Evolutionary conservation across 2,329 filamentous ascomycete species (phyloP).

Genomic region (Cladosporium sp.): DNA sequence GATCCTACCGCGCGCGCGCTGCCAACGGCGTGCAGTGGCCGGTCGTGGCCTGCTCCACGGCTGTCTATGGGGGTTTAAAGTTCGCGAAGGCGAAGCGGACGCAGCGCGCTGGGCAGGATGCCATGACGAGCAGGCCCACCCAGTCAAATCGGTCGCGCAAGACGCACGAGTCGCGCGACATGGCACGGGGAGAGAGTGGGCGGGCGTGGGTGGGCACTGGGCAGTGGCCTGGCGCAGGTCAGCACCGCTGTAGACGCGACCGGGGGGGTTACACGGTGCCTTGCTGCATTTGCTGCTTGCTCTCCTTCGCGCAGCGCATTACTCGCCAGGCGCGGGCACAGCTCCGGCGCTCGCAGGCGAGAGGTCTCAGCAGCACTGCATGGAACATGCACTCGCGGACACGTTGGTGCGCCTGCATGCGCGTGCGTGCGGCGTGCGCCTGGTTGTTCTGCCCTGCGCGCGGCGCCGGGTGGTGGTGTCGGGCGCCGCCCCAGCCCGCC

Average conservation of each 20-base stretch:
- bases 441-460: too few species aligned
- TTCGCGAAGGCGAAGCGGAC: not conserved
- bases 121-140: slow-evolving; percentile 1
- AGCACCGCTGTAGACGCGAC: not conserved
- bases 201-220: not conserved
- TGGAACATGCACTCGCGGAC: too few species aligned
- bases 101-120: not conserved
- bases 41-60: not conserved
- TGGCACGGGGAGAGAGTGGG: not conserved
- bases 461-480: too few species aligned
- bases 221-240: not conserved
- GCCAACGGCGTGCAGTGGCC: slow-evolving; percentile 2
- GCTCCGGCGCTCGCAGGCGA: too few species aligned
- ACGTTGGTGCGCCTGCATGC: too few species aligned
- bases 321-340: too few species aligned
- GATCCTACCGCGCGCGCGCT: not conserved
- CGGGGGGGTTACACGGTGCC: not conserved
- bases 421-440: too few species aligned
- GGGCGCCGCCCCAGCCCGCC: too few species aligned
- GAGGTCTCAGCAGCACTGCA: too few species aligned
- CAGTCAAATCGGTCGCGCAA: not conserved
- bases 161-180: slow-evolving; percentile 3
- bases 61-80: slow-evolving; percentile 3
- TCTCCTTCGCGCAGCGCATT: too few species aligned
- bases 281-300: not conserved